phyloP scores from a whole-genome alignment of 2,329 filamentous ascomycete species.

The Colletotrichum spaethianum region DNA sequence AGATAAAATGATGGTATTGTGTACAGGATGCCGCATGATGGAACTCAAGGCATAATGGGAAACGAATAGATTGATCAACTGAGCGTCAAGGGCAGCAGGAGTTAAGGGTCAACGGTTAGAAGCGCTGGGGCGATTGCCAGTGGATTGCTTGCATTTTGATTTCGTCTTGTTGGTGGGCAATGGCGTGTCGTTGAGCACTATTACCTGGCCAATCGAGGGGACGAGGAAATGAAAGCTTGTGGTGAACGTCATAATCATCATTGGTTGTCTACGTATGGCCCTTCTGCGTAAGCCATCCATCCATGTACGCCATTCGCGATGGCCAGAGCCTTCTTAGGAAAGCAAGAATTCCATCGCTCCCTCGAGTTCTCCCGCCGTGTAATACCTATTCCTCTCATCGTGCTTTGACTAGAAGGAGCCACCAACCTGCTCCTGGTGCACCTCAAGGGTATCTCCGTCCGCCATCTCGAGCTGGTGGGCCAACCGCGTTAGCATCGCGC shows the following conservation, averaged over 20 bases:
- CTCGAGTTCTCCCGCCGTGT: slow-evolving; percentile 3
- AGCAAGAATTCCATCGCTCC: slow-evolving; percentile 21
- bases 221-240: slow-evolving; percentile 2
- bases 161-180: not conserved
- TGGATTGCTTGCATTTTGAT: not conserved
- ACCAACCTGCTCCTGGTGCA: slow-evolving; percentile 98
- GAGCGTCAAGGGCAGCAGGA: not conserved
- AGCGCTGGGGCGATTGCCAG: not conserved
- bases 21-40: slow-evolving; percentile 71
- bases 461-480: slow-evolving; percentile 88
- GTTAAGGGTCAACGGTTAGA: not conserved
- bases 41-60: slow-evolving; percentile 69
- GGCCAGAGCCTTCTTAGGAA: slow-evolving; percentile 17
- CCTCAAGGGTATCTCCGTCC: slow-evolving; percentile 95
- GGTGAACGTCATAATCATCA: slow-evolving; percentile 40
- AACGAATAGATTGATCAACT: not conserved
- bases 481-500: slow-evolving; percentile 43
- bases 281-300: slow-evolving; percentile 8
- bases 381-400: not conserved
- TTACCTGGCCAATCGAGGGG: not conserved
- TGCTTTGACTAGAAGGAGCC: slow-evolving; percentile 58
- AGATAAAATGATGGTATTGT: slow-evolving; percentile 62
- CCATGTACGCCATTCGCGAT: slow-evolving; percentile 24
- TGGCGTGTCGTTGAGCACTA: slow-evolving; percentile 1
- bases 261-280: slow-evolving; percentile 29